Evolutionary conservation across 78 protist genomes (phyloP), one percentile per base, ranked within the genome.

Genomic region (Diacronema lutheri): DNA sequence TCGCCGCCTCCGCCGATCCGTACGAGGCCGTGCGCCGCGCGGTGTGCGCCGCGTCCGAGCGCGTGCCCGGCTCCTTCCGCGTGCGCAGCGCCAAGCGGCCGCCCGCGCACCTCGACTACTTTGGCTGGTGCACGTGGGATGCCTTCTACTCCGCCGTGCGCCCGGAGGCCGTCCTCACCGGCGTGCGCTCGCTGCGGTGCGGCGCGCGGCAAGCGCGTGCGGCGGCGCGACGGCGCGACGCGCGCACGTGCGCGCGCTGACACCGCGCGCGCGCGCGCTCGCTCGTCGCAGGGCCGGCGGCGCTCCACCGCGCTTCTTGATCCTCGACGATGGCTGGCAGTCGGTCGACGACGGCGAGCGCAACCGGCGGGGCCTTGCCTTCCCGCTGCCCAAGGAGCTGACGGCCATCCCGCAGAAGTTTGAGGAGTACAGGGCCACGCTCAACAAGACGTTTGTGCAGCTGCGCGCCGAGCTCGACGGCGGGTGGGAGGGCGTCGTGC

Each of bases 41-140:
- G 38, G 25, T 83, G 38, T 80, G 10, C 13, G 81, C 81, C 9
- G 79, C 66, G 13, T 19, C 87, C 13, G 71, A 23, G 14, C 87
- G 71, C 23, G 50, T 69, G n/a, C n/a, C n/a, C 1, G 74, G 81
- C 46, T 69, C 87, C 35, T 83, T 83, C 57, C 61, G 61, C 20
- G 60, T 69, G 25, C 58, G 56, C n/a, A 4, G 41, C 46, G 71
- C 23, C 37, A 83, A 83, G 80, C 56, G 23, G 33, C 26, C 13
- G 46, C 66, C 81, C 66, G 35, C 71, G 19, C n/a, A 74, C 21
- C 79, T 68, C 37, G 58, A 83, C 65, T 9, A 20, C n/a, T 83
- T 83, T 40, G 87, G 87, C 65, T 83, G 87, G 87, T 83, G 87
- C 80, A 83, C 87, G 40, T 83, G 87, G 87, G 87, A 83, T 40